Conservation (phyloP, 2,329 filamentous ascomycete species). For the Ophiostoma sp. region DNA sequence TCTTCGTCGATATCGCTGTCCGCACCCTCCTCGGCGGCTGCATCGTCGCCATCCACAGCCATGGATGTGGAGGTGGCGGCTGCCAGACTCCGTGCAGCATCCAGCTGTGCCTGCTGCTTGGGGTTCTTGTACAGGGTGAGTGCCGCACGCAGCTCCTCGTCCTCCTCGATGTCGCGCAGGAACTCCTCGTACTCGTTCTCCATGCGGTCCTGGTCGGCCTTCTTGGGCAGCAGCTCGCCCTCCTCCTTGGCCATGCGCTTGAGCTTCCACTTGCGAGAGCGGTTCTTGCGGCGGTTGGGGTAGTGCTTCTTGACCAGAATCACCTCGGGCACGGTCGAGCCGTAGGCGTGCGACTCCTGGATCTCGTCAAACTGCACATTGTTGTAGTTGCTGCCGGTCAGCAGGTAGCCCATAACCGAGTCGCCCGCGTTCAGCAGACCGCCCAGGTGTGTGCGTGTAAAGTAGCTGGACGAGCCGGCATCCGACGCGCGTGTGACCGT, state of each 20-base stretch:
- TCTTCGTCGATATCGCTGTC: slow-evolving; percentile 55
- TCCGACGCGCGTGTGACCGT: slow-evolving; percentile 84
- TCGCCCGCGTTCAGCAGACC: slow-evolving; percentile 81
- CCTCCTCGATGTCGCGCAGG: slow-evolving; percentile 92
- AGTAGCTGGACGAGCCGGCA: slow-evolving; percentile 78
- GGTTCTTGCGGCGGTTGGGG: slow-evolving; percentile 70
- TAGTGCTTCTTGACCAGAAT: slow-evolving; percentile 97
- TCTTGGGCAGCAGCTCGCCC: slow-evolving; percentile 77
- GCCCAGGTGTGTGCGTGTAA: slow-evolving; percentile 84
- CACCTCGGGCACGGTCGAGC: slow-evolving; percentile 79
- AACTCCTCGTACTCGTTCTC: slow-evolving; percentile 97
- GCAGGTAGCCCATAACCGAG: slow-evolving; percentile 88
- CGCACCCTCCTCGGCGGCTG: slow-evolving; percentile 37
- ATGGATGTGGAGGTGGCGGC: slow-evolving; percentile 30
- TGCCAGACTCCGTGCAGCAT: slow-evolving; percentile 32
- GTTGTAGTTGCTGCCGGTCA: slow-evolving; percentile 89
- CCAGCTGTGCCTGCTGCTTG: slow-evolving; percentile 41
- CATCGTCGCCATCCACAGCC: slow-evolving; percentile 52
- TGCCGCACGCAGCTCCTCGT: slow-evolving; percentile 77
- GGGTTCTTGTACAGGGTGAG: slow-evolving; percentile 78
- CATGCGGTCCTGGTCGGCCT: slow-evolving; percentile 80
- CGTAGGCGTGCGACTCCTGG: slow-evolving; percentile 70
- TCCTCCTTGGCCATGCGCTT: slow-evolving; percentile 91
- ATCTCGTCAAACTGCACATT: slow-evolving; percentile 78
- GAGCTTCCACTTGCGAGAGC: slow-evolving; percentile 84